Evolutionary conservation across 2,329 filamentous ascomycete species (phyloP), one percentile per base, ranked within the genome.

Genomic region (Verticillium tricorpus): DNA sequence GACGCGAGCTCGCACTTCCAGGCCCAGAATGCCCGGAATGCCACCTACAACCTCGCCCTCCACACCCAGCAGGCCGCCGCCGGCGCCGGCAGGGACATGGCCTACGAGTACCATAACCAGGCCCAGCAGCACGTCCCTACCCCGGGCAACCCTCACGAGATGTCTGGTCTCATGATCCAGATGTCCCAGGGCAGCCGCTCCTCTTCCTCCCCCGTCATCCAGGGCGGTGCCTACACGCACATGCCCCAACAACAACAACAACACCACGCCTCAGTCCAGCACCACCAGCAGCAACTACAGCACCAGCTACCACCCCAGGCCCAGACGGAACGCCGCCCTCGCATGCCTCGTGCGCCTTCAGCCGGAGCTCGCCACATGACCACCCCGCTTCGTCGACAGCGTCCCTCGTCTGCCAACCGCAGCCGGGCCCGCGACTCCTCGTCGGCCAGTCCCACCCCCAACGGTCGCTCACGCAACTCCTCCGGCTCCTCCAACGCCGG

Each of bases 331-430:
- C 73, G 75, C 35, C 72, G 76, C 34, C 76, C 77, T 35, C 78
- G 79, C 14, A 81, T 81, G 59, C 82, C 83, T 1, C 77, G 80
- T 12, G 83, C 83, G 5, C 83, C 82, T 1, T 85, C 82, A 1
- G 82, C 82, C 0, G 83, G 83, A 2, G 80, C 83, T 17, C 76
- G 82, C 22, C 80, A 85, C 67, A 73, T 75, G 67, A 76, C 72
- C 34, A 76, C 73, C 17, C 72, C 74, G 31, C 72, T 76, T 65
- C 73, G 82, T 66, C 84, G 82, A 71, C 71, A 72, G 56, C 74
- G 75, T 32, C 73, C 72, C 32, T 75, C 76, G 1, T 76, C 74
- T 58, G 58, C 68, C 66, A 69, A 66, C 66, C 61, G 60, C 62
- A 69, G 65, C 66, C 61, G 60, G 62, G 67, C 69, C 59, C 63